Conservation (phyloP, 768 basidiomycete genomes). For the Candolleomyces aberdarensis region DNA sequence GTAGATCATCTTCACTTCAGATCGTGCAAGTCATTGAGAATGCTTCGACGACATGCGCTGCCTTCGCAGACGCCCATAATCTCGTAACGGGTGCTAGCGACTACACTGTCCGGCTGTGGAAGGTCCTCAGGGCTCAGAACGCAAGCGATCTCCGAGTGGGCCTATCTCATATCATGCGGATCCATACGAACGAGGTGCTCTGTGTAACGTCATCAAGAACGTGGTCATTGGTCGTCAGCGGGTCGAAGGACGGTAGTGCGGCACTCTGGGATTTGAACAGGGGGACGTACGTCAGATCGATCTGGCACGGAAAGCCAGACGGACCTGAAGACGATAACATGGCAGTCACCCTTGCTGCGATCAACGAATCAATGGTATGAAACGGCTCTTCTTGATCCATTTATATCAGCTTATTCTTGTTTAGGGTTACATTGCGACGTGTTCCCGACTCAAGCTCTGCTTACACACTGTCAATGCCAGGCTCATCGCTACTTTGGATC, state of each 20-base stretch:
- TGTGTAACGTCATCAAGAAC: slow-evolving; percentile 71
- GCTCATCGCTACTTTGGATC: slow-evolving; percentile 67
- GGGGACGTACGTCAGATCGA: slow-evolving; percentile 75
- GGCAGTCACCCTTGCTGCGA: slow-evolving; percentile 63
- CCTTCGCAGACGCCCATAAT: slow-evolving; percentile 69
- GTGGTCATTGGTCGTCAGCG: slow-evolving; percentile 84
- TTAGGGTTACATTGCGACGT: slow-evolving; percentile 87
- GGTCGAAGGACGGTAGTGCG: slow-evolving; percentile 82
- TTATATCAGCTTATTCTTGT: neutral
- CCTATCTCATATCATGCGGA: slow-evolving; percentile 75
- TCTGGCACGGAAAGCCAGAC: slow-evolving; percentile 57
- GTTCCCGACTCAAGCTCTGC: slow-evolving; percentile 66
- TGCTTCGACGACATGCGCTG: slow-evolving; percentile 67
- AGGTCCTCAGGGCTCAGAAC: slow-evolving; percentile 37
- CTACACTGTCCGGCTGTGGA: slow-evolving; percentile 85
- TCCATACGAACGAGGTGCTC: slow-evolving; percentile 67
- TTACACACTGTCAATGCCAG: slow-evolving; percentile 87
- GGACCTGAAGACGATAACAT: slow-evolving; percentile 18
- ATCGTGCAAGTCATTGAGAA: slow-evolving; percentile 76
- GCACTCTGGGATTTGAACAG: slow-evolving; percentile 89
- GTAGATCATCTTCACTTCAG: slow-evolving; percentile 29
- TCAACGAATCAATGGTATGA: slow-evolving; percentile 82
- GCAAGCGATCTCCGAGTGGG: slow-evolving; percentile 20
- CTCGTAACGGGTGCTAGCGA: slow-evolving; percentile 81
- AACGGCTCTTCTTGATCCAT: slow-evolving; percentile 20